Evolutionary conservation across 176 grass and related monocot species (phyloP).

Genomic region (Thinopyrum elongatum): DNA sequence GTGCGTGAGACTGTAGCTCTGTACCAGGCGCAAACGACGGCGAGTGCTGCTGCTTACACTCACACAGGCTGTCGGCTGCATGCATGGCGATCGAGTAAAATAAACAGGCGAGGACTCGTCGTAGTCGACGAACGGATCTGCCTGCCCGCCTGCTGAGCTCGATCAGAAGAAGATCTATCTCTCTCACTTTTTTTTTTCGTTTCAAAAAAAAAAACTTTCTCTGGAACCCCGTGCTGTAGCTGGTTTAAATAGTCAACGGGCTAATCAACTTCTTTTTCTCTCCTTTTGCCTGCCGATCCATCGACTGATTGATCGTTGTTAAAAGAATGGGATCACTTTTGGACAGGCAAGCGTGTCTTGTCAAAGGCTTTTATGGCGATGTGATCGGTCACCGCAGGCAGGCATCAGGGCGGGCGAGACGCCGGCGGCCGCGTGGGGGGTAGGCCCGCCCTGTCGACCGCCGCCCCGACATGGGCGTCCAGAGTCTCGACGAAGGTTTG

Average conservation of each 20-base stretch:
- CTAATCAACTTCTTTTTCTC: background rate
- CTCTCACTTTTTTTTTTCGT: too few relatives aligned
- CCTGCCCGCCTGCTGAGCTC: background rate
- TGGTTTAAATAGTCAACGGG: background rate
- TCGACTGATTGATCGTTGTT: background rate
- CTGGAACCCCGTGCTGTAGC: background rate
- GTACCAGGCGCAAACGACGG: background rate
- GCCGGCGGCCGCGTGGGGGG: background rate
- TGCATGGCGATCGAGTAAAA: background rate
- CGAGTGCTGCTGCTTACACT: background rate
- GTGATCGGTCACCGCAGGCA: background rate
- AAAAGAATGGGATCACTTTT: background rate
- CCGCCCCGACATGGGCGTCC: background rate
- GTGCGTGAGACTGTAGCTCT: background rate
- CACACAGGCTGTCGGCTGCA: background rate
- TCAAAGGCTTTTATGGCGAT: conserved; percentile 4
- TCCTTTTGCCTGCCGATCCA: background rate
- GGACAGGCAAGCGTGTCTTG: background rate
- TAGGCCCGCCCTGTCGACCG: background rate
- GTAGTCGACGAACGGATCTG: background rate
- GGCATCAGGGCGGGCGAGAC: background rate
- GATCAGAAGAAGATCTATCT: background rate
- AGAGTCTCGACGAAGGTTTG: background rate
- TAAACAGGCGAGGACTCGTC: background rate
- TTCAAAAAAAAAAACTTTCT: too few relatives aligned